Evolutionary conservation across 192 early-diverging fungal species (phyloP), one percentile per base, ranked within the genome.

Genomic region (Podochytrium sp.): DNA sequence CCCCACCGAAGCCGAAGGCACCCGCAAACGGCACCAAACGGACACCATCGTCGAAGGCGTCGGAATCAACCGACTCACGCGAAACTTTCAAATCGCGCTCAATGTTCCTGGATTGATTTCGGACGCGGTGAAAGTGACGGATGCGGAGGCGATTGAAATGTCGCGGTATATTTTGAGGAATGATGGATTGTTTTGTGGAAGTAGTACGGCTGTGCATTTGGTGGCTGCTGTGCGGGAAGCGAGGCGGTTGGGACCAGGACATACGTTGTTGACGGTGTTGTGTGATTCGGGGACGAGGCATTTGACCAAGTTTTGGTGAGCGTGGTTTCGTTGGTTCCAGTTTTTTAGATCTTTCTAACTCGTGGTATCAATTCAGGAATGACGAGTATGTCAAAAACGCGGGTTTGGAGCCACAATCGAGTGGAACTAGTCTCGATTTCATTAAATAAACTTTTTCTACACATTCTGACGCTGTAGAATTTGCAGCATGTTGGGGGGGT

Each of bases 1-100:
- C 3, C 85, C 87, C 1, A 89, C 85, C 1, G 96, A 99, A 75
- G 85, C 89, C 39, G 97, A 99, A 75, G 97, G 97, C 7, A 92
- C 86, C 5, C 79, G 97, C 30, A 84, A 85, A 52, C 90, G 97
- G 6, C 95, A 99, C 79, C 97, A 99, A 76, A 93, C 98, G n/a
- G 97, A 99, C 74, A 92, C 97, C 34, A 86, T 99, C 30, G 94
- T 99, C 0, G 97, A 99, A 81, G 97, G 97, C 3, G 88, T 99
- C 6, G 97, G 97, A 0, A 91, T 98, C 68, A 99, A 98, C 80
- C 88, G 97, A 14, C 65, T 97, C 68, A 99, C 97, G 3, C 79
- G 84, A 7, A 99, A 99, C 74, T 95, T 98, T 80, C 78, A 83
- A 61, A 84, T 79, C 12, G 76, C 85, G 38, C 73, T 62, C 1